Evolutionary conservation across 805 yeast genomes (phyloP), one percentile per base, ranked within the genome.

Genomic region (Yarrowia divulgata): DNA sequence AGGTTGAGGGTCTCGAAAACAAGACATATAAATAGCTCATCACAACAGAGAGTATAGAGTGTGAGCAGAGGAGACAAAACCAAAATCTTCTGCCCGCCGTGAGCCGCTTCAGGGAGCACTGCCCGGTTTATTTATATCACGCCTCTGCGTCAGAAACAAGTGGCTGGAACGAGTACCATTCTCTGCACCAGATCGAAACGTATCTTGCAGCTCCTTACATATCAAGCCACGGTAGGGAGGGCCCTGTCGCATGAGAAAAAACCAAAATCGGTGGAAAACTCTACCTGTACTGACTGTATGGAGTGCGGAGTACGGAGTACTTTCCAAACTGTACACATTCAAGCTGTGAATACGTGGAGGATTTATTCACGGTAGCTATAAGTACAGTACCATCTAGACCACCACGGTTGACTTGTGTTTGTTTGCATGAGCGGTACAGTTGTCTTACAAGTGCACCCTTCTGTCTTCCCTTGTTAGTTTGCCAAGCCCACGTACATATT

Each of bases 21-120:
- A 35, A 35, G 42, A 35, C 32, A 29, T 54, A 35, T 18, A 35
- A 54, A 54, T 54, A 54, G 43, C 58, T 54, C 58, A 54, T 54
- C 34, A 37, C 58, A 34, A n/a, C 54, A 46, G 29, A 23, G 29
- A 23, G 29, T 23, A 23, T 23, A 23, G 29, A 23, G 29, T 23
- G 29, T 32, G 12, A 29, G 8, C n/a, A 8, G n/a, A 32, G 14
- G 9, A 10, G n/a, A n/a, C 23, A 12, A 9, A 23, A 18, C 37
- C 37, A 50, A 32, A 34, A 14, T 34, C 14, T 34, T 34, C n/a
- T 9, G n/a, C 18, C 7, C 16, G 4, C 4, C 7, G 3, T 23
- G 52, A 48, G 50, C 50, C 50, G 32, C 50, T 46, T 23, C 12
- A 0, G 8, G n/a, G 2, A 19, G 34, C 34, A 46, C 34, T 12